Base-by-base conservation (phyloP, 495 filamentous ascomycete species). In the Neurospora pannonica region DNA sequence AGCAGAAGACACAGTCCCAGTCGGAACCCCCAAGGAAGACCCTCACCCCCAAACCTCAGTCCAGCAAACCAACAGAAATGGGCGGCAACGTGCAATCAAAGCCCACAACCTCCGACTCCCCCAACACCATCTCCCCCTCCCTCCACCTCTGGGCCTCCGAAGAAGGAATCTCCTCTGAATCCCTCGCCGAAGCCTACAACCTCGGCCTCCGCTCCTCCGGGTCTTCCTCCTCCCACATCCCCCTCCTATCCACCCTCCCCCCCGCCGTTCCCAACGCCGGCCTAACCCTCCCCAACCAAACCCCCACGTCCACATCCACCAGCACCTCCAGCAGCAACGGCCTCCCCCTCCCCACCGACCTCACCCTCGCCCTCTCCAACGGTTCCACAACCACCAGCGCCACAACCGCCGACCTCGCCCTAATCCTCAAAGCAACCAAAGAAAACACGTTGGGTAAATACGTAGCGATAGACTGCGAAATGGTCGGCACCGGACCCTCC, bases 401-500 rank as follows among this genome's bases (percentile, higher is more conserved):
- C 24, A 62, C 54, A 2, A 62, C 54, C 28, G 6, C 54, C 54
- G 24, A 31, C 24, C 54, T 67, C 6, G 15, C 28, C 1, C 15
- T 36, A 0, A 67, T 67, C 54, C 54, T 34, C 13, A 2, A 7
- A 1, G 28, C 28, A 1, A 67, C 28, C 15, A 88, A 34, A 1
- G 5, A 15, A 3, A 67, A 31, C 6, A 88, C 92, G 67, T 79
- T 92, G 67, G 95, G 94, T 71, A 96, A 94, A 87, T 98, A 96
- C 79, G 81, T 99, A 62, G 92, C 93, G 40, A 88, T 99, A 62
- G 97, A 99, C 84, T 98, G 96, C 82, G 96, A 99, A 84, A 99
- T 99, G 96, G 95, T 99, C 21, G 96, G 96, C 46, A 89, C 94
- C 13, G 94, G 94, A 3, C 89, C 91, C 2, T 87, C 86, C 4